These are phyloP conservation scores for Syzygium malaccense DNA, from an alignment of 441 rosid species.

Conservation along the genomic window DNA sequence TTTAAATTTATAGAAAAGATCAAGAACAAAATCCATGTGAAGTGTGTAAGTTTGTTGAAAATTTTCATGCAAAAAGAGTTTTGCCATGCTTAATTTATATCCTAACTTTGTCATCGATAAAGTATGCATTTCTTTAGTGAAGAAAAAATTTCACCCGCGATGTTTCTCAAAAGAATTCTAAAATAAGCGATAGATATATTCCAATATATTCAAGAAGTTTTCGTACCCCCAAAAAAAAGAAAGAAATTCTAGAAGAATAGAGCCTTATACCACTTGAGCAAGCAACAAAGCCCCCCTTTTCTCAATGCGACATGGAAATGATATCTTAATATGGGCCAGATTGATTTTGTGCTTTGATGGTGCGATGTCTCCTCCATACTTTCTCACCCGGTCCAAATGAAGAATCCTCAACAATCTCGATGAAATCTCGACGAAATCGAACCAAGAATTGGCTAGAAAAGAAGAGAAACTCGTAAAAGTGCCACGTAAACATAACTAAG, in stretches of 20 bases:
- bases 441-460: neutral
- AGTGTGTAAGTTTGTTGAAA: accelerated
- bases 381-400: neutral
- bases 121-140: neutral
- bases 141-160: neutral
- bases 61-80: neutral
- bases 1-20: neutral
- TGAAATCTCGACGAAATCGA: neutral
- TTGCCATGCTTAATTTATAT: neutral
- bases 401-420: neutral
- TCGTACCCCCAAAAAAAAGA: neutral
- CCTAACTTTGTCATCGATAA: neutral
- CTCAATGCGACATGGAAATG: neutral
- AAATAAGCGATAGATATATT: neutral
- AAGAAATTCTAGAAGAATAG: neutral
- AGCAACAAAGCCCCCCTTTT: neutral
- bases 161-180: neutral
- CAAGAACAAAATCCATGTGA: neutral
- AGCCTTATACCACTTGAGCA: neutral
- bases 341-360: neutral
- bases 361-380: neutral
- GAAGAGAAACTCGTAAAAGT: accelerated
- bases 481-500: neutral
- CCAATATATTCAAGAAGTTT: neutral
- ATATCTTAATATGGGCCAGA: neutral